phyloP scores from a whole-genome alignment of 805 yeast genomes.

The Cyberlindnera meyerae region DNA sequence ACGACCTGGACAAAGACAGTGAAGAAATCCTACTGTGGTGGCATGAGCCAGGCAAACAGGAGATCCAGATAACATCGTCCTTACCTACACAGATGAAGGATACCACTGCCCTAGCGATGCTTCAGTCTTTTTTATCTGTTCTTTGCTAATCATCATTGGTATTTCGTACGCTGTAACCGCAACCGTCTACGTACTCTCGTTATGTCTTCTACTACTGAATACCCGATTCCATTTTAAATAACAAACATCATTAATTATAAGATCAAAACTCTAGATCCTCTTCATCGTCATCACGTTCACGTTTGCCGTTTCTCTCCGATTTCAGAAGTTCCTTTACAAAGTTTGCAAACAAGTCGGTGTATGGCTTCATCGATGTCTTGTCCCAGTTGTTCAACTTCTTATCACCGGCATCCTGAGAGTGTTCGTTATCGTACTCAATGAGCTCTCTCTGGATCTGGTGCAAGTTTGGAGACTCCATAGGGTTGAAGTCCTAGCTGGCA shows the following conservation, averaged over 20 bases:
- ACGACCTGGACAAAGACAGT: conserved; percentile 42
- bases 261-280: conserved; percentile 13
- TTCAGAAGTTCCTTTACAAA: conserved; percentile 55
- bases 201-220: conserved; percentile 1
- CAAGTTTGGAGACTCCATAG: conserved; percentile 74
- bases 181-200: conserved; percentile 1
- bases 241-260: background rate
- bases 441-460: conserved; percentile 59
- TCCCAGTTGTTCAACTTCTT: conserved; percentile 41
- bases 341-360: conserved; percentile 57
- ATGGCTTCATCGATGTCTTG: conserved; percentile 66
- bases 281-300: conserved; percentile 34
- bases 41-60: conserved; percentile 45
- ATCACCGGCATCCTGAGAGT: conserved; percentile 11
- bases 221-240: too few species aligned
- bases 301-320: conserved; percentile 44
- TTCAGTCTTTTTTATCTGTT: conserved; percentile 12
- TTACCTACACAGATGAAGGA: background rate
- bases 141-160: conserved; percentile 6
- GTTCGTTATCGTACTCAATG: conserved; percentile 40
- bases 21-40: conserved; percentile 66
- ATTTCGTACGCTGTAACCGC: background rate
- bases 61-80: conserved; percentile 23
- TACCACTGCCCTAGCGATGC: conserved; percentile 2
- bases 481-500: conserved; percentile 55